Conservation (phyloP, 495 filamentous ascomycete genomes). For the Trichoderma asperelloides region DNA sequence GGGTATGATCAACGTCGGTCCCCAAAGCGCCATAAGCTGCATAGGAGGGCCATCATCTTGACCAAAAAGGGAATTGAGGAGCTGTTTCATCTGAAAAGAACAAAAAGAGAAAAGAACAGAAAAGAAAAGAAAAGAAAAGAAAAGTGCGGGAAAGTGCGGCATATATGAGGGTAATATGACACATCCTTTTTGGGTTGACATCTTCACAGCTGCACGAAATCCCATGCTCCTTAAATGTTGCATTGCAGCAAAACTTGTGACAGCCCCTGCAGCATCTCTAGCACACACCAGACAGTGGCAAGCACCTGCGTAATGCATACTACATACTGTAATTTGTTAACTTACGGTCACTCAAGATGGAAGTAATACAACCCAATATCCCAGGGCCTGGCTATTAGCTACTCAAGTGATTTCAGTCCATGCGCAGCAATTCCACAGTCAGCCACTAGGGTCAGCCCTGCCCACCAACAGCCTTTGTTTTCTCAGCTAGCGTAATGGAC, state of each 20-base stretch:
- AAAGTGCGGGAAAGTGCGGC: too few species aligned
- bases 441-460: background rate
- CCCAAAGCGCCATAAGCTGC: background rate
- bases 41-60: too few species aligned
- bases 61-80: too few species aligned
- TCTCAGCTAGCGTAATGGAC: too few species aligned
- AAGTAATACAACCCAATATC: background rate
- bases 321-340: background rate
- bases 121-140: too few species aligned
- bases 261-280: background rate
- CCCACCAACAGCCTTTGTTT: background rate
- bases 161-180: too few species aligned
- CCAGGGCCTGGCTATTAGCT: background rate
- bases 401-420: background rate
- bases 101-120: too few species aligned
- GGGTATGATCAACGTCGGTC: background rate
- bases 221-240: too few species aligned
- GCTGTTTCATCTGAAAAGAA: too few species aligned
- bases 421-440: background rate
- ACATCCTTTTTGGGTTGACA: too few species aligned
- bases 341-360: background rate
- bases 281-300: background rate
- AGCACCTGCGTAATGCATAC: background rate
- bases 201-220: too few species aligned
- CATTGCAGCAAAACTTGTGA: too few species aligned